Evolutionary conservation across 805 yeast species (phyloP).

Genomic region (Peterozyma toletana): DNA sequence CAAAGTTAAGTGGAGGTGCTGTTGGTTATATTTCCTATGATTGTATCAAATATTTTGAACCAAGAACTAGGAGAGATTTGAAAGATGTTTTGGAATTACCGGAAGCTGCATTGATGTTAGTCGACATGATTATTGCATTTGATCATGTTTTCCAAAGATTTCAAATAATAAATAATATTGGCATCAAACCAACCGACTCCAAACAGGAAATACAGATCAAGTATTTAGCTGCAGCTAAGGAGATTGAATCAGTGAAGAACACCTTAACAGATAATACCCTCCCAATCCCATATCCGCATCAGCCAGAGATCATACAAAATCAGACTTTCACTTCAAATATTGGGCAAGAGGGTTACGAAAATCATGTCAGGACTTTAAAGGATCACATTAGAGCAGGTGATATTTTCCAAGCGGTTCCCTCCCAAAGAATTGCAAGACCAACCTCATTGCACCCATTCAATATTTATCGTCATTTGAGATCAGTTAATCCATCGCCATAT

Average conservation of each 20-base stretch:
- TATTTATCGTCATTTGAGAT: constrained; percentile 86
- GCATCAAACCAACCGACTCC: constrained; percentile 27
- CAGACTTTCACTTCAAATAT: constrained; percentile 80
- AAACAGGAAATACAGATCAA: constrained; percentile 30
- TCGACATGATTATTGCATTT: constrained; percentile 83
- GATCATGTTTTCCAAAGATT: constrained; percentile 93
- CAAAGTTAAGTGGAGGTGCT: constrained; percentile 90
- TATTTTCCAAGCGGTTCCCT: constrained; percentile 96
- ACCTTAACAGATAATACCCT: constrained; percentile 35
- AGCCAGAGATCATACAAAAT: constrained; percentile 58
- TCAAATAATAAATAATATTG: constrained; percentile 80
- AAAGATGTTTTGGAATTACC: constrained; percentile 82
- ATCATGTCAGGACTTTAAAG: constrained; percentile 68
- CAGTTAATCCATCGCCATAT: constrained; percentile 97
- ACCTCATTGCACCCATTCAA: constrained; percentile 95
- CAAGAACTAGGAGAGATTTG: constrained; percentile 68
- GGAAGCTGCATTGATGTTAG: constrained; percentile 87
- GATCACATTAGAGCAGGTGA: constrained; percentile 85
- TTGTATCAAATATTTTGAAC: constrained; percentile 95
- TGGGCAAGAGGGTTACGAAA: constrained; percentile 90
- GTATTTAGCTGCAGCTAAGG: constrained; percentile 44
- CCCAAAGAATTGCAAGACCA: constrained; percentile 93
- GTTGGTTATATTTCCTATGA: constrained; percentile 94
- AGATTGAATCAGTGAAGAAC: constrained; percentile 49
- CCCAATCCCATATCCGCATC: constrained; percentile 60